Evolutionary conservation across 2,329 filamentous ascomycete species (phyloP).

Genomic region (Zymoseptoria pseudotritici): DNA sequence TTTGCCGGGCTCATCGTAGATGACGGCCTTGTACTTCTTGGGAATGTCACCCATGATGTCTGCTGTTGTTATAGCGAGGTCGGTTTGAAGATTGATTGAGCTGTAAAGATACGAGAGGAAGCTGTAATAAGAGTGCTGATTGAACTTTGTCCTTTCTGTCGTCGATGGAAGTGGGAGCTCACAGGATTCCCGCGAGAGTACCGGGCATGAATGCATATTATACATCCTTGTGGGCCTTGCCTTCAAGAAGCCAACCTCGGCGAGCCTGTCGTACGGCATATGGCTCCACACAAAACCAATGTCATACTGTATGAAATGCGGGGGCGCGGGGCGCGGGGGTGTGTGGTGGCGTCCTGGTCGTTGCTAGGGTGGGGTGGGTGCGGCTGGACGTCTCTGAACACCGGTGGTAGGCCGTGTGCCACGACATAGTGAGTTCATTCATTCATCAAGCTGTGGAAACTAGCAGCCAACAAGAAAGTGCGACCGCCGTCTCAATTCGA

Average conservation of each 20-base stretch:
- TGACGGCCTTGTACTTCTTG: conserved; percentile 54
- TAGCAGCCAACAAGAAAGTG: no score
- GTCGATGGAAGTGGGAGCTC: background rate
- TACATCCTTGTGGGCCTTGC: background rate
- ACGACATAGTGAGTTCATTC: background rate
- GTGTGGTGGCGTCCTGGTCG: background rate
- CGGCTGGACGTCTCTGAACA: no score
- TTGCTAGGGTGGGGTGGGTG: background rate
- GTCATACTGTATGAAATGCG: background rate
- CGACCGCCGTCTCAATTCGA: no score
- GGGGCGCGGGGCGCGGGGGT: no score
- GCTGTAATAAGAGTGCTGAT: background rate
- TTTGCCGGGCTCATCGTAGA: conserved; percentile 59
- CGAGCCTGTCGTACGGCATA: background rate
- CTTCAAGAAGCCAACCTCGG: background rate
- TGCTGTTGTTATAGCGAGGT: background rate
- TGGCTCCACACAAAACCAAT: background rate
- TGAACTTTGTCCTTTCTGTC: background rate
- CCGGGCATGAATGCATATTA: background rate
- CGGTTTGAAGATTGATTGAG: background rate
- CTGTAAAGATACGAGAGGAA: background rate
- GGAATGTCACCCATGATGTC: conserved; percentile 33
- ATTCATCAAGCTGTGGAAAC: no score
- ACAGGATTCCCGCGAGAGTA: background rate
- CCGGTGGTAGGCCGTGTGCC: background rate